phyloP scores from a whole-genome alignment of 768 basidiomycete genomes.

The Gelatoporia subvermispora region DNA sequence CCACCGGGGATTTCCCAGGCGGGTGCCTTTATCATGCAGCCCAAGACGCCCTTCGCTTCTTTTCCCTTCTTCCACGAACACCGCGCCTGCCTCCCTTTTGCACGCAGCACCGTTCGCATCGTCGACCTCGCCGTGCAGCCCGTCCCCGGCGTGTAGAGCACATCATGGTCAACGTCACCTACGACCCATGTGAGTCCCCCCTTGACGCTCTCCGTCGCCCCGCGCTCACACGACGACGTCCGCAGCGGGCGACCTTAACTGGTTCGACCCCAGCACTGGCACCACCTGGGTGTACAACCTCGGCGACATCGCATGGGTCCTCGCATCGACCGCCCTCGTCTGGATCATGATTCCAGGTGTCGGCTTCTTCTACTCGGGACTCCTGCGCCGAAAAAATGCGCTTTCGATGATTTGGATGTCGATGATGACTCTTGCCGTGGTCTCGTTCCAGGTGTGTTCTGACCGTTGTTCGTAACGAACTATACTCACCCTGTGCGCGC shows the following conservation, averaged over 20 bases:
- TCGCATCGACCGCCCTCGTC: conserved; percentile 74
- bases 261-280: conserved; percentile 19
- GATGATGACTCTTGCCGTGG: conserved; percentile 71
- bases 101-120: neutral
- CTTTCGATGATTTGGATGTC: conserved; percentile 83
- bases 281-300: conserved; percentile 41
- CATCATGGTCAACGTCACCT: conserved; percentile 40
- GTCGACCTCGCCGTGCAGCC: conserved; percentile 1
- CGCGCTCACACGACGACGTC: neutral
- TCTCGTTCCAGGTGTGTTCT: conserved; percentile 69
- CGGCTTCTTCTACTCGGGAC: conserved; percentile 87
- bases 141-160: neutral
- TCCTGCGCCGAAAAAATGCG: conserved; percentile 90
- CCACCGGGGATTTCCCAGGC: neutral
- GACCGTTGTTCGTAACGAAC: neutral
- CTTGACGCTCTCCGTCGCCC: neutral
- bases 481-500: conserved; percentile 22
- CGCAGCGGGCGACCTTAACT: conserved; percentile 17
- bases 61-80: too few species aligned
- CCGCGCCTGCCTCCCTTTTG: too few species aligned
- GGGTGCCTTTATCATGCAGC: too few species aligned
- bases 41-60: too few species aligned
- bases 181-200: conserved; percentile 32
- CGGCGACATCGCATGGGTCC: conserved; percentile 66
- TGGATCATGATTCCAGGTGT: conserved; percentile 65